Evolutionary conservation across 2,329 filamentous ascomycete species (phyloP).

Genomic region (Acarospora socialis): DNA sequence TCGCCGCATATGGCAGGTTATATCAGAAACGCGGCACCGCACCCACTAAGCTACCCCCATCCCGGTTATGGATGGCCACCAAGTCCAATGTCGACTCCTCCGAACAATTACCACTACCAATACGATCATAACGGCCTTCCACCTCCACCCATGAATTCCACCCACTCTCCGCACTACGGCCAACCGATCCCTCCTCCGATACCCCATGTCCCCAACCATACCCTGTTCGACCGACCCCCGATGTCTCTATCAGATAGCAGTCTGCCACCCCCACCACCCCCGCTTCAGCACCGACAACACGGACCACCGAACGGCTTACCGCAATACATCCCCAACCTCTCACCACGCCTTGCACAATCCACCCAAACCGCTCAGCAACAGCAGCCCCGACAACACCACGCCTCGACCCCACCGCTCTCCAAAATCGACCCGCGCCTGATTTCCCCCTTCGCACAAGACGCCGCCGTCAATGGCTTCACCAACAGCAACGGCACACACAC

Average conservation of each 20-base stretch:
- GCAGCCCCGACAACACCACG: slow-evolving; percentile 5
- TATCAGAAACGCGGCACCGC: slow-evolving; percentile 27
- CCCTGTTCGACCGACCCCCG: slow-evolving; percentile 1
- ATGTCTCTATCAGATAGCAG: slow-evolving; percentile 2
- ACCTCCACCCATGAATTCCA: neutral
- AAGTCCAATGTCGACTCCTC: slow-evolving; percentile 4
- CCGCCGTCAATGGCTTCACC: slow-evolving; percentile 1
- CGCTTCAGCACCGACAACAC: neutral
- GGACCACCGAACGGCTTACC: neutral
- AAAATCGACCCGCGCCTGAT: slow-evolving; percentile 13
- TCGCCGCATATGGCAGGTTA: slow-evolving; percentile 42
- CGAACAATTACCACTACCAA: slow-evolving; percentile 10
- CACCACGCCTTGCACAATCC: slow-evolving; percentile 7
- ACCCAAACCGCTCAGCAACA: slow-evolving; percentile 5
- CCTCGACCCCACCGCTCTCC: slow-evolving; percentile 9
- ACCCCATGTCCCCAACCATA: slow-evolving; percentile 5
- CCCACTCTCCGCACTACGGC: slow-evolving; percentile 8
- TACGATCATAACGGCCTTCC: slow-evolving; percentile 2
- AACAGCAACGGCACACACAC: slow-evolving; percentile 6
- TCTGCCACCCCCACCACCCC: slow-evolving; percentile 1
- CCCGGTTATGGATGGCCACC: slow-evolving; percentile 9
- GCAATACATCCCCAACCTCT: neutral
- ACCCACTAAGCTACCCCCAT: slow-evolving; percentile 24
- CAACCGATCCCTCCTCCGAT: slow-evolving; percentile 6
- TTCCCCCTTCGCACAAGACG: slow-evolving; percentile 6